These are phyloP conservation scores for Macrophomina tecta DNA, from an alignment of 2,329 filamentous ascomycete genomes.

Conservation along the genomic window DNA sequence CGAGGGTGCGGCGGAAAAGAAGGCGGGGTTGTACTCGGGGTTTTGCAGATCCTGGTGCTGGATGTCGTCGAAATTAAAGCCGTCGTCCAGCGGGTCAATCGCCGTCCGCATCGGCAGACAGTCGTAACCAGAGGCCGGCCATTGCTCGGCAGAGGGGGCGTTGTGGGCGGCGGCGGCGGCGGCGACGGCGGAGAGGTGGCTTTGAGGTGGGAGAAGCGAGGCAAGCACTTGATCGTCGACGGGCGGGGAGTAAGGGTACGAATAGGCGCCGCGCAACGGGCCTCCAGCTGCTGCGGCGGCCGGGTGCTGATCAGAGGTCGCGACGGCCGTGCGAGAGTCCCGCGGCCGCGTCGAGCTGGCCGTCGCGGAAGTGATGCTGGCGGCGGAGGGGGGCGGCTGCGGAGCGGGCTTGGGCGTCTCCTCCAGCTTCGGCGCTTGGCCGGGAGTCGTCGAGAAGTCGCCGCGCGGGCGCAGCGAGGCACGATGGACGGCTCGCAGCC, in stretches of 20 bases:
- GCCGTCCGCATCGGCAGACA: slow-evolving; percentile 8
- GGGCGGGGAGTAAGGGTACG: slow-evolving; percentile 22
- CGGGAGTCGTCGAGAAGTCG: neutral
- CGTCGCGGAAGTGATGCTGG: neutral
- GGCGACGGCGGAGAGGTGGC: neutral
- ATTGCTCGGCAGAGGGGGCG: neutral
- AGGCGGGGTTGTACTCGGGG: slow-evolving; percentile 7
- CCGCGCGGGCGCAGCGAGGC: slow-evolving; percentile 14
- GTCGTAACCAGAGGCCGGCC: slow-evolving; percentile 10
- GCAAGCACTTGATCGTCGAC: slow-evolving; percentile 14
- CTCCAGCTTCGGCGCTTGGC: neutral
- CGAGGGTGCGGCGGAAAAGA: slow-evolving; percentile 10
- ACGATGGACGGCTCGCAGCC: slow-evolving; percentile 41
- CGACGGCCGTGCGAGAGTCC: neutral
- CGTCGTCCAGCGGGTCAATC: slow-evolving; percentile 13
- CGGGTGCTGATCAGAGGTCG: slow-evolving; percentile 5
- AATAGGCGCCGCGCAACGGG: neutral
- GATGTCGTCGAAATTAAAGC: slow-evolving; percentile 11
- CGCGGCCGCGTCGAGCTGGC: neutral
- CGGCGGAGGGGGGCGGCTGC: neutral
- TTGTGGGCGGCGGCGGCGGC: neutral
- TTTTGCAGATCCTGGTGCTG: neutral
- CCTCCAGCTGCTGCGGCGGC: neutral
- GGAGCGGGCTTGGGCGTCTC: neutral
- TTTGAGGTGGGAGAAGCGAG: neutral